Evolutionary conservation across 257 asterid species (phyloP), one percentile per base, ranked within the genome.

Genomic region (Coffea eugenioides): DNA sequence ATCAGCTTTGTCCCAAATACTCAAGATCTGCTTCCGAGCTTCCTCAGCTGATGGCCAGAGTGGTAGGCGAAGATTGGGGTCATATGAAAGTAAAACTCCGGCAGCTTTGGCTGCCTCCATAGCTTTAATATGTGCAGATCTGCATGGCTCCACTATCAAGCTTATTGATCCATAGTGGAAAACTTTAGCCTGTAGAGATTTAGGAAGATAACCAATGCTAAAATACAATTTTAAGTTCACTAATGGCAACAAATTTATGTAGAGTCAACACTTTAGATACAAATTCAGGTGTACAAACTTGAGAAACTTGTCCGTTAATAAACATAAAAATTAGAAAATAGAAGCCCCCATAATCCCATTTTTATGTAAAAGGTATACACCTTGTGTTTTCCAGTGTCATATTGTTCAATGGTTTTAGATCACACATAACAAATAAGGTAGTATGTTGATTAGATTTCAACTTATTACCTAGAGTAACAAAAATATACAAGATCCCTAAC

Each of bases 91-190:
- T 83, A 95, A 82, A n/a, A 97, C 98, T 27, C 98, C 98, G 0
- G 95, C 98, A 3, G 86, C 87, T 87, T 89, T 95, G 34, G 98
- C 98, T 82, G 79, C 98, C 18, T 92, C 91, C 98, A 95, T 95
- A 43, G 99, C 99, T 86, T 90, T 93, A 84, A 95, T 59, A 79
- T 95, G 99, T 27, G 99, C 99, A 43, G 99, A 87, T 90, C 99
- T 86, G 75, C 97, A 94, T 77, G 98, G 98, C 93, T 94, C 98
- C 82, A 93, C 97, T 15, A 94, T 94, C 93, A 94, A 89, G 82
- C 98, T 94, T 59, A 94, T 94, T 49, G 98, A 94, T 77, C 97
- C 98, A 5, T 90, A 94, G 75, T 95, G 98, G 86, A 95, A 95
- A n/a, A 93, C 93, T 83, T 95, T 95, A 6, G 97, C 92, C 98